Conservation (phyloP, 306 rosid genomes). For the Begonia peltatifolia region DNA sequence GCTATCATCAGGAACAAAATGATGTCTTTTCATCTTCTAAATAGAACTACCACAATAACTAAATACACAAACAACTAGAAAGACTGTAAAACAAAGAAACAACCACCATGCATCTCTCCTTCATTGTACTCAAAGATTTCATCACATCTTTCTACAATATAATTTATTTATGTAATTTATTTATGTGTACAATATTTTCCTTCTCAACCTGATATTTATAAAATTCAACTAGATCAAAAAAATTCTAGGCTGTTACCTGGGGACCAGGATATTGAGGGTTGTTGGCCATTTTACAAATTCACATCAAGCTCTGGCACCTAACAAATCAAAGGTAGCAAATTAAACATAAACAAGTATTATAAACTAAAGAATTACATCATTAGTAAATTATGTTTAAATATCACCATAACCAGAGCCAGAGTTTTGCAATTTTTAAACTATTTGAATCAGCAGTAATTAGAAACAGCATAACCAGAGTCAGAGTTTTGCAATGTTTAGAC, state of each 20-base stretch:
- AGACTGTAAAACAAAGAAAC: not conserved
- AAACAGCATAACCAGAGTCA: no score
- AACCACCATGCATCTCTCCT: not conserved
- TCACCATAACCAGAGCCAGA: no score
- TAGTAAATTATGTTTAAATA: no score
- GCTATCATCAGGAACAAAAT: not conserved
- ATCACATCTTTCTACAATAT: not conserved
- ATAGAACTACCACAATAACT: not conserved
- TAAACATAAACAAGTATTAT: no score
- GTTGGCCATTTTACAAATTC: slow-evolving; percentile 38
- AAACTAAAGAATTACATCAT: no score
- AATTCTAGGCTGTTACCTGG: slow-evolving; percentile 33
- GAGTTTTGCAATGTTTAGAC: no score
- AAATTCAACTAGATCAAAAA: not conserved
- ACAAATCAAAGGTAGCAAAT: no score
- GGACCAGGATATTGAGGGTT: slow-evolving; percentile 69
- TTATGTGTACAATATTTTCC: not conserved
- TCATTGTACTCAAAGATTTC: not conserved
- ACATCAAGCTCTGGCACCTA: slow-evolving; percentile 1
- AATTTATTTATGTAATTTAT: no score
- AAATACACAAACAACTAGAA: not conserved
- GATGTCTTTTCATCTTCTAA: no score
- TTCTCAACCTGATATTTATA: not conserved
- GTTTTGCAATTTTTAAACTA: no score
- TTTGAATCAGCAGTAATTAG: no score